These are phyloP conservation scores for Bacterosira constricta DNA, from an alignment of 108 stramenopile species.

Conservation along the genomic window DNA sequence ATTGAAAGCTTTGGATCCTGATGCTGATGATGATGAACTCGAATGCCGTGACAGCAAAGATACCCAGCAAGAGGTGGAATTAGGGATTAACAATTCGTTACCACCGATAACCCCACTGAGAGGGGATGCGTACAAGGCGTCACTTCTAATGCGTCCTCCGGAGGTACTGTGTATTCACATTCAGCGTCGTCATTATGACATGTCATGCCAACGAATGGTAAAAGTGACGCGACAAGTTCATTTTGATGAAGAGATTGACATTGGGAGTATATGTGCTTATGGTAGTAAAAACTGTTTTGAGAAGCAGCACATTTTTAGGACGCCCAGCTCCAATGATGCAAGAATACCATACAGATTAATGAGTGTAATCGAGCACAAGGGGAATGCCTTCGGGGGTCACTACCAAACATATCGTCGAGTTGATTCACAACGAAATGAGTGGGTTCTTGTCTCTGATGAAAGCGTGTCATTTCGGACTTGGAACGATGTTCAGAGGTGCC, in stretches of 20 bases:
- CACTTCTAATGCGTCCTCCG: conserved; percentile 72
- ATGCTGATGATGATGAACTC: conserved; percentile 41
- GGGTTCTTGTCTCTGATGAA: conserved; percentile 74
- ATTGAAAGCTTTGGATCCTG: conserved; percentile 35
- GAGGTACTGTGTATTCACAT: conserved; percentile 74
- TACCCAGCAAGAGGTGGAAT: background rate
- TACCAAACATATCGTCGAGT: conserved; percentile 73
- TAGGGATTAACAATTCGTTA: background rate
- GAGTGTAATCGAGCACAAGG: conserved; percentile 82
- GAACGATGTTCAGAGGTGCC: conserved; percentile 66
- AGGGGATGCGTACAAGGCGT: conserved; percentile 64
- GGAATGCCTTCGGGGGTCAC: conserved; percentile 75
- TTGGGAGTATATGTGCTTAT: conserved; percentile 70
- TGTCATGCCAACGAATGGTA: conserved; percentile 50
- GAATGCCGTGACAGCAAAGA: conserved; percentile 31
- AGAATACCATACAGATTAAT: conserved; percentile 57
- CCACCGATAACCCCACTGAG: conserved; percentile 33
- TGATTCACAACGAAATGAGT: conserved; percentile 9
- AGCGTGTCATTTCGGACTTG: conserved; percentile 54
- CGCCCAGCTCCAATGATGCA: conserved; percentile 24
- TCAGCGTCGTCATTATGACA: conserved; percentile 84
- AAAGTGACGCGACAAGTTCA: conserved; percentile 68
- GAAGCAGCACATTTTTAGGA: conserved; percentile 4
- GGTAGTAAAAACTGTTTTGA: conserved; percentile 47
- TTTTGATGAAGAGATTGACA: conserved; percentile 68